Base-by-base conservation (phyloP, 495 filamentous ascomycete species). In the Penicillium manginii region DNA sequence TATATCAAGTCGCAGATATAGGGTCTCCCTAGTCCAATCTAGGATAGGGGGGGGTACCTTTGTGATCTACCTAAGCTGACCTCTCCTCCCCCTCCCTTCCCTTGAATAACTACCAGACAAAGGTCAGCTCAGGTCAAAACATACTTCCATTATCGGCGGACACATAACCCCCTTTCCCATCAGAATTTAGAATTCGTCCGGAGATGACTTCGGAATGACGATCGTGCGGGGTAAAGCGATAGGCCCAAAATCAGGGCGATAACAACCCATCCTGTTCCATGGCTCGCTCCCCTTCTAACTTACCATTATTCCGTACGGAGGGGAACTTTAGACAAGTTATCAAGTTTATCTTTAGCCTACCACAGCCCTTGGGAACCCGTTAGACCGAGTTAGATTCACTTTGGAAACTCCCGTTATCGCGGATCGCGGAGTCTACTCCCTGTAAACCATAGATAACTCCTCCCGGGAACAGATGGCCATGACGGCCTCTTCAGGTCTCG, bases 221-320 rank as follows among this genome's bases (percentile, higher is more conserved):
- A 61, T 63, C 62, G 63, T 68, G 65, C 63, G 65, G 65, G 65
- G 65, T 63, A 55, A 15, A 46, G 6, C 21, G 45, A 55, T 54
- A 47, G 48, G 46, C 37, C 31, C 23, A 21, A 58, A 58, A 61
- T 57, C 49, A 48, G 47, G 54, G 55, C 35, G 54, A 65, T 57
- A 53, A 59, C 42, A 39, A 9, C 19, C 37, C 31, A 55, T 22
- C 15, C 1, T 6, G 23, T 43, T 45, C 52, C 52, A 54, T 32
- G 40, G 40, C 17, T 37, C 35, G 1, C 15, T 43, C 40, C 35
- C 35, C 35, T 42, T 12, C 9, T 40, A 40, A 40, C 37, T 12
- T 43, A 43, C 40, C 40, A 43, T 9, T 29, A 40, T 5, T 9
- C 37, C 31, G 31, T 4, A 37, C 4, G 35, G 17, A 43, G 40